Percentiles rank a stretch among this genome's conserved stretches.
These are phyloP conservation scores for Phytophthora pini DNA, from an alignment of 352 stramenopile species.

Conservation along the genomic window DNA sequence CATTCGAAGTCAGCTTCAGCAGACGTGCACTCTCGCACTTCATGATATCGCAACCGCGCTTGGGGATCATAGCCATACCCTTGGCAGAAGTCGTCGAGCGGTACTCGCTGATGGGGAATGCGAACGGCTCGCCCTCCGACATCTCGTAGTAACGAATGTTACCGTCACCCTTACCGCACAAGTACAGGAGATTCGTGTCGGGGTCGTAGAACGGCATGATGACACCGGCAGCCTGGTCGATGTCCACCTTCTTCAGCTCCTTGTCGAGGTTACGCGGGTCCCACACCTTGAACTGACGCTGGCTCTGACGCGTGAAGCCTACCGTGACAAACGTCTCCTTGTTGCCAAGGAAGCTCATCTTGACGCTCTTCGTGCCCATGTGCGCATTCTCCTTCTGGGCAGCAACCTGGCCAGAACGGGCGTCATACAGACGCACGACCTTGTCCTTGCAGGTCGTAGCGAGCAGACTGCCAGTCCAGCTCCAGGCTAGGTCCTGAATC, in stretches of 20 bases:
- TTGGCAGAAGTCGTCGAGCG: conserved; percentile 95
- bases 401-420: conserved; percentile 84
- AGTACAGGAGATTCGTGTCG: conserved; percentile 98
- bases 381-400: conserved; percentile 92
- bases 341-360: conserved; percentile 96
- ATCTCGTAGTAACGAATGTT: conserved; percentile 99
- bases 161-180: conserved; percentile 98
- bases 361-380: conserved; percentile 98
- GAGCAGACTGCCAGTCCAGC: conserved; percentile 95
- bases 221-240: conserved; percentile 98
- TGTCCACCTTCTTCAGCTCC: conserved; percentile 95
- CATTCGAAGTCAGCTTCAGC: conserved; percentile 96
- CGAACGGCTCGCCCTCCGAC: conserved; percentile 95
- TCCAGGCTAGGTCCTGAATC: conserved; percentile 98
- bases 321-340: conserved; percentile 97
- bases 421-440: conserved; percentile 96
- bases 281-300: conserved; percentile 94
- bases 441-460: conserved; percentile 99
- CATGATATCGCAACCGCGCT: conserved; percentile 98
- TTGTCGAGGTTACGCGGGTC: conserved; percentile 91
- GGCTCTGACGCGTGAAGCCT: conserved; percentile 96
- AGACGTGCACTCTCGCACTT: conserved; percentile 96
- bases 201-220: conserved; percentile 99
- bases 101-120: conserved; percentile 95
- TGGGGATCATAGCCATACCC: conserved; percentile 99